A percentile compares a stretch with the other conserved stretches of the same genome.
These are phyloP conservation scores for Spinacia oleracea DNA, from an alignment of 179 eudicot genomes.

Conservation along the genomic window DNA sequence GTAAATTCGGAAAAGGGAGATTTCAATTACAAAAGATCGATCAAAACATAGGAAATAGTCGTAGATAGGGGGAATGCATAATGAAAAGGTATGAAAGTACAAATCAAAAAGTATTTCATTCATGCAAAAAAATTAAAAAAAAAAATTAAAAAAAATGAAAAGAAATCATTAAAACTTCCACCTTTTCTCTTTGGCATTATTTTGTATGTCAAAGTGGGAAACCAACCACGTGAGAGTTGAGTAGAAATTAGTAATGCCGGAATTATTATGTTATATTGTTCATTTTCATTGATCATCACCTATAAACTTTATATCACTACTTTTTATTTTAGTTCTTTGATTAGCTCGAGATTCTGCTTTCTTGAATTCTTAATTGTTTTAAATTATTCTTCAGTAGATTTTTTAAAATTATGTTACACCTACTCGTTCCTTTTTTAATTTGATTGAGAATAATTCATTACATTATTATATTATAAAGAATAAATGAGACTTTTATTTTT, in stretches of 20 bases:
- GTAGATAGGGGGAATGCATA: not conserved
- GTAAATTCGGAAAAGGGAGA: too few relatives aligned
- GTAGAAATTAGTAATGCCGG: slow-evolving; percentile 20
- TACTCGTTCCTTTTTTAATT: not conserved
- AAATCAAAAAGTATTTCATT: slow-evolving; percentile 8
- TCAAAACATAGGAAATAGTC: not conserved
- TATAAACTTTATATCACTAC: not conserved
- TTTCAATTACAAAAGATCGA: not conserved
- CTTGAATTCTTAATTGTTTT: not conserved
- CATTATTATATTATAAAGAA: not conserved
- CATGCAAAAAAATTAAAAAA: slow-evolving; percentile 1
- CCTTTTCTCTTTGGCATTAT: slow-evolving; percentile 19
- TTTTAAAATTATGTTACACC: not conserved
- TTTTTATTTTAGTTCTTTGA: slow-evolving; percentile 7
- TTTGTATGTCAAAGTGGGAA: slow-evolving; percentile 36
- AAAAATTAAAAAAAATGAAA: not conserved
- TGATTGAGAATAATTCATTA: not conserved
- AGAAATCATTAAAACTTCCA: slow-evolving; percentile 1
- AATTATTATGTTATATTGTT: slow-evolving; percentile 18
- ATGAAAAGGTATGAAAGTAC: slow-evolving; percentile 6
- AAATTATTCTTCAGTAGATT: too few relatives aligned
- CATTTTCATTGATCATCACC: not conserved
- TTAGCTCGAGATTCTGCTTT: not conserved
- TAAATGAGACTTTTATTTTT: not conserved
- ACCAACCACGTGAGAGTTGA: slow-evolving; percentile 35